A percentile compares a stretch with the other conserved stretches of the same genome.
These are phyloP conservation scores for Dimargaris cristalligena DNA, from an alignment of 192 early-diverging fungal species.

Conservation along the genomic window DNA sequence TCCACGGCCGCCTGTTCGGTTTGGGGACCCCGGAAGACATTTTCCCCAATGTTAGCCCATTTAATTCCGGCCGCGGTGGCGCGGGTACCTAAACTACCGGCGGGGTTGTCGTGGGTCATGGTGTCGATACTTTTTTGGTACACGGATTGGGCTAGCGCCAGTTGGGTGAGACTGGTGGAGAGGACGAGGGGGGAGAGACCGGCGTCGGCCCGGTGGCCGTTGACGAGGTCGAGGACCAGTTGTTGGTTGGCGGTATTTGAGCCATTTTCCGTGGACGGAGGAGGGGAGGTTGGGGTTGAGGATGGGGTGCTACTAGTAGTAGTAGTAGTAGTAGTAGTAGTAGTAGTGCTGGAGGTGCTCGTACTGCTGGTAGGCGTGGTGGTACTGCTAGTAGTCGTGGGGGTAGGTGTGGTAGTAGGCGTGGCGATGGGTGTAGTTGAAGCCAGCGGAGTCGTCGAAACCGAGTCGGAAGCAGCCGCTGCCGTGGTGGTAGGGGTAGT, in stretches of 20 bases:
- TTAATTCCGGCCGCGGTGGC: slow-evolving; percentile 5
- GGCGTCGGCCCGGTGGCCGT: slow-evolving; percentile 11
- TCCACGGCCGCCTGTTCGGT: slow-evolving; percentile 11
- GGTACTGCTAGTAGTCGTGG: background rate
- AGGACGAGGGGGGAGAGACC: slow-evolving; percentile 12
- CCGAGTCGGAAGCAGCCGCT: background rate
- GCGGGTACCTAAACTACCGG: slow-evolving; percentile 5
- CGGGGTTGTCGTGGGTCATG: slow-evolving; percentile 19
- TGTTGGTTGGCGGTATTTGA: background rate
- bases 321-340: background rate
- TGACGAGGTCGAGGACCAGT: slow-evolving; percentile 17
- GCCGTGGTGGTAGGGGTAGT: background rate
- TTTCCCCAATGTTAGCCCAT: slow-evolving; percentile 17
- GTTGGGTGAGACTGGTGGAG: slow-evolving; percentile 1
- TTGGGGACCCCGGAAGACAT: slow-evolving; percentile 14
- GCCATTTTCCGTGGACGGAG: background rate
- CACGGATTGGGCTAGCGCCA: slow-evolving; percentile 18
- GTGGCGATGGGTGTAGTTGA: background rate
- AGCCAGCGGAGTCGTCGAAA: background rate
- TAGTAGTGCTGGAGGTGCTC: background rate
- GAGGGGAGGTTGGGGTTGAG: too few relatives aligned
- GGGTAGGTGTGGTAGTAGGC: background rate
- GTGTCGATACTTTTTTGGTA: slow-evolving; percentile 13
- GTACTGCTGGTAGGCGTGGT: background rate
- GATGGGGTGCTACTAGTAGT: background rate